Base-by-base conservation (phyloP, 257 asterid genomes). In the Thymus quinquecostatus region DNA sequence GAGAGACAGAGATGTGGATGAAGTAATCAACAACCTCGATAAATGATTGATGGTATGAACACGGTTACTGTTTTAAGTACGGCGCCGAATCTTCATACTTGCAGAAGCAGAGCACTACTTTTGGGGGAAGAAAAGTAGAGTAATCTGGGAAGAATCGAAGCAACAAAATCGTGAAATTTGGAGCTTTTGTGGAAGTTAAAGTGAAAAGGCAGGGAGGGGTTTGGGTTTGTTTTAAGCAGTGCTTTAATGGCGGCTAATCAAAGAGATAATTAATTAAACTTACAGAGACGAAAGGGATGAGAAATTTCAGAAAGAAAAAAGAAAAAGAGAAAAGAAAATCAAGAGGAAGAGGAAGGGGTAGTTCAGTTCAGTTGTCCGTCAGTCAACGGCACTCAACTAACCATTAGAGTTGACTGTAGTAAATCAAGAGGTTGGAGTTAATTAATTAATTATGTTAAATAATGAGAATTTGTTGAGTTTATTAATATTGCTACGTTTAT, bases 71-170 rank as follows among this genome's bases (percentile, higher is more conserved):
- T 51, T 36, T 21, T 21, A 21, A 63, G 5, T 10, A 30, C 49
- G 60, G 28, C 55, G 30, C 30, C 57, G 14, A 51, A 51, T 14
- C 57, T 14, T 51, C 30, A 51, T 6, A n/a, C 30, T 6, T 6
- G 57, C 10, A 14, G 57, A 30, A n/a, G 32, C 57, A 13, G 3
- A 44, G 32, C 50, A 60, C 65, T 12, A 45, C 40, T 13, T 47
- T 28, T n/a, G 49, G 7, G 5, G 11, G 28, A 45, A 49, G 33
- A 38, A 70, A 73, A 65, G 67, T 76, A 74, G 66, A 77, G 76
- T 67, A 78, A 75, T 56, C 63, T 14, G 43, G n/a, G 67, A 58
- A 59, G 72, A 70, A 30, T 53, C 29, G 56, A 75, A 59, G 69
- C 76, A 65, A 43, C 38, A 33, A 64, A 71, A 9, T 29, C 70